These are phyloP conservation scores for Carallia brachiata DNA, from an alignment of 345 rosid species.

Conservation along the genomic window DNA sequence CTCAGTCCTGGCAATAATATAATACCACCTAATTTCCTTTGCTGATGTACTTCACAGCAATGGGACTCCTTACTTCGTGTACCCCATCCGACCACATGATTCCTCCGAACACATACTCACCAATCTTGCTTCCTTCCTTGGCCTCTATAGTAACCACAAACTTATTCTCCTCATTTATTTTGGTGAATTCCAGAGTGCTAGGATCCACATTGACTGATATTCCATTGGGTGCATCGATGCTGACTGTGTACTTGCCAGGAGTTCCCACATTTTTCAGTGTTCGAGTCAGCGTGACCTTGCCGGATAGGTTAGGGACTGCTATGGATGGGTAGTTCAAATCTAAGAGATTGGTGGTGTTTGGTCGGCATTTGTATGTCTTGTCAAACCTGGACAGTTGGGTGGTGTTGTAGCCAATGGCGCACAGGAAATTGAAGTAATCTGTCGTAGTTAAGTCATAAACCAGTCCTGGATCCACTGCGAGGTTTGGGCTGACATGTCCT, in stretches of 20 bases:
- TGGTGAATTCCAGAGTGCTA: conserved; percentile 5
- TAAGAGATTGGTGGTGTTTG: not conserved
- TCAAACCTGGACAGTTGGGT: not conserved
- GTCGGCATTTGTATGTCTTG: not conserved
- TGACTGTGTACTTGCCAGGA: conserved; percentile 13
- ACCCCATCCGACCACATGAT: conserved; percentile 22
- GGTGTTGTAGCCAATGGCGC: not conserved
- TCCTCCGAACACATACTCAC: conserved; percentile 13
- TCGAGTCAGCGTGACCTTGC: conserved; percentile 13
- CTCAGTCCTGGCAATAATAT: too few species aligned
- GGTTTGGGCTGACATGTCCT: not conserved
- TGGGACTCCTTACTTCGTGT: conserved; percentile 20
- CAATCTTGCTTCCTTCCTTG: not conserved
- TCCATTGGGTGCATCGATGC: conserved; percentile 6
- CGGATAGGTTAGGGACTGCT: conserved; percentile 10
- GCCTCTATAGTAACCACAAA: conserved; percentile 7
- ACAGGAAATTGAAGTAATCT: conserved; percentile 7
- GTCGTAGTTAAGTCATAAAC: conserved; percentile 4
- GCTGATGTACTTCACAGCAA: not conserved
- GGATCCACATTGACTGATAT: conserved; percentile 15
- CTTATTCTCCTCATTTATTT: conserved; percentile 13
- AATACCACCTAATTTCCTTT: too few species aligned
- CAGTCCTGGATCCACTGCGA: conserved; percentile 11
- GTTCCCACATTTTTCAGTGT: conserved; percentile 23
- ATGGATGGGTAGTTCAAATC: conserved; percentile 23